Conservation (phyloP, 1,139 yeast genomes). For the Debaryomyces singareniensis region DNA sequence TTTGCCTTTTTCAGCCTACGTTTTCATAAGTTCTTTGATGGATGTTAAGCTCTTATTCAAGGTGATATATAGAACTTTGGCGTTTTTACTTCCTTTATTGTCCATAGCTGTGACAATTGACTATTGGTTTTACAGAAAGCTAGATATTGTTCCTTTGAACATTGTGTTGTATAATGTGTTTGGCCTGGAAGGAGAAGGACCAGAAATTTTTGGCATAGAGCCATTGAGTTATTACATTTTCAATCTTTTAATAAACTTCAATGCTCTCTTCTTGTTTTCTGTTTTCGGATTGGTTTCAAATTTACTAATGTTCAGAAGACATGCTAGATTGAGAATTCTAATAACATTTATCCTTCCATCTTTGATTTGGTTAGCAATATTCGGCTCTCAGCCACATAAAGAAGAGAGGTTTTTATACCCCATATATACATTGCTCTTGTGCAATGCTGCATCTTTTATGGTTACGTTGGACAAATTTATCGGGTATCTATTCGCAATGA, state of each 20-base stretch:
- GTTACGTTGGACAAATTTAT: slow-evolving; percentile 15
- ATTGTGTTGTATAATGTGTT: slow-evolving; percentile 81
- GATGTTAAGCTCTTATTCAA: slow-evolving; percentile 6
- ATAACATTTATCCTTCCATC: slow-evolving; percentile 27
- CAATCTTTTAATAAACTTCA: slow-evolving; percentile 72
- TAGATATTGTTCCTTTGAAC: slow-evolving; percentile 70
- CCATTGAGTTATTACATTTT: slow-evolving; percentile 69
- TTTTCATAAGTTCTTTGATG: slow-evolving; percentile 9
- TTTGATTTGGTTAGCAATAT: slow-evolving; percentile 60
- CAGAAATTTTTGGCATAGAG: slow-evolving; percentile 86
- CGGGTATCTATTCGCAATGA: neutral
- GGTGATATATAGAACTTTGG: slow-evolving; percentile 12
- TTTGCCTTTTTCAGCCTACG: slow-evolving; percentile 47
- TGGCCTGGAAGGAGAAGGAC: slow-evolving; percentile 69
- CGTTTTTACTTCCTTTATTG: slow-evolving; percentile 22
- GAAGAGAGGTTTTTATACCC: slow-evolving; percentile 92
- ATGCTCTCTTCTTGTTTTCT: slow-evolving; percentile 46
- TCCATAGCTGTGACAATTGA: slow-evolving; percentile 44
- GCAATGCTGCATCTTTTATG: slow-evolving; percentile 50
- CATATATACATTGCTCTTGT: slow-evolving; percentile 61
- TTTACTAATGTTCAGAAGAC: slow-evolving; percentile 11
- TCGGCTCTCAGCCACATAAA: slow-evolving; percentile 78
- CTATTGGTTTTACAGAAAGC: slow-evolving; percentile 55
- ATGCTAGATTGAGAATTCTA: slow-evolving; percentile 6
- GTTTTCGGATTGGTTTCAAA: slow-evolving; percentile 28